A percentile compares a stretch with the other conserved stretches of the same genome.
These are phyloP conservation scores for Orbilia brochopaga DNA, from an alignment of 2,329 filamentous ascomycete genomes.

Conservation along the genomic window DNA sequence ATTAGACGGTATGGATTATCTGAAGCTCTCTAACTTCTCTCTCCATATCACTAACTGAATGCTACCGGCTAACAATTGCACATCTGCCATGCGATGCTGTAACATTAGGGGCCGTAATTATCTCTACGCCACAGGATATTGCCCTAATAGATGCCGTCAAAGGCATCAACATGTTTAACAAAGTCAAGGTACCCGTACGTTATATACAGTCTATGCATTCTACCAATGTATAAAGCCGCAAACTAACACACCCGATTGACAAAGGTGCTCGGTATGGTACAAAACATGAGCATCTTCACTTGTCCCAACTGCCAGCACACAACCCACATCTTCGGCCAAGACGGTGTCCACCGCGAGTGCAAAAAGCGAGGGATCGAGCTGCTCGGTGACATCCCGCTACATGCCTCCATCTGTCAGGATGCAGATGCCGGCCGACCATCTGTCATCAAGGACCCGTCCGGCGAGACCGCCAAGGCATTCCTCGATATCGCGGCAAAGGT, in stretches of 20 bases:
- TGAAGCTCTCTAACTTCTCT: background rate
- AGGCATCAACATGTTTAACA: slow-evolving; percentile 90
- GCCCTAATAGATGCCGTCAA: slow-evolving; percentile 90
- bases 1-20: slow-evolving; percentile 71
- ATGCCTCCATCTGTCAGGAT: slow-evolving; percentile 84
- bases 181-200: slow-evolving; percentile 72
- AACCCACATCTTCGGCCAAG: slow-evolving; percentile 74
- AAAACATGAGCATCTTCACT: slow-evolving; percentile 86
- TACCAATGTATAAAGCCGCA: background rate
- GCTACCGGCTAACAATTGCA: background rate
- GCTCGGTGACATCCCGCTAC: slow-evolving; percentile 85
- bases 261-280: slow-evolving; percentile 78
- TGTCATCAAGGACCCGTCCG: slow-evolving; percentile 82
- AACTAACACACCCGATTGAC: background rate
- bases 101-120: slow-evolving; percentile 73
- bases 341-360: slow-evolving; percentile 73
- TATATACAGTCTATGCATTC: background rate
- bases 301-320: slow-evolving; percentile 78
- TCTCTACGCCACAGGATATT: slow-evolving; percentile 92
- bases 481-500: slow-evolving; percentile 70
- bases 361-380: slow-evolving; percentile 75
- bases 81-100: background rate
- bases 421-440: slow-evolving; percentile 87
- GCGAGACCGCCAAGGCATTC: slow-evolving; percentile 75
- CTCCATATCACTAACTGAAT: background rate